Base-by-base conservation (phyloP, 2,329 filamentous ascomycete species). In the Cordyceps sp. region DNA sequence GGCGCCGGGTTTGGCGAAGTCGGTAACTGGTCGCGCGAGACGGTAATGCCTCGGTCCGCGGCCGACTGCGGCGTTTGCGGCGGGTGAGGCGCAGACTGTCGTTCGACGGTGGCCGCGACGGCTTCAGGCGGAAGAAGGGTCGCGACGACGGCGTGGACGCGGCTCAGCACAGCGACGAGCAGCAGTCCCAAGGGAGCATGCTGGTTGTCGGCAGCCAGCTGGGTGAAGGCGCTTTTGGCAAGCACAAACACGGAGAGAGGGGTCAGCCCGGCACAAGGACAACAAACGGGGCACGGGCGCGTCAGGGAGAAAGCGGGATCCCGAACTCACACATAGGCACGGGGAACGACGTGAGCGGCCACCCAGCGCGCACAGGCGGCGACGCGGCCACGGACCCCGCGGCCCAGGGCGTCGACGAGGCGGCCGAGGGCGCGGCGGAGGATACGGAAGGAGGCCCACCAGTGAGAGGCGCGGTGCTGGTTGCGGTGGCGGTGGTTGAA, bases 401-500 rank as follows among this genome's bases (percentile, higher is more conserved):
- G 14, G n/a, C 19, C 8, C 18, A 34, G 33, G 12, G 40, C 48
- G 17, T 50, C 50, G 13, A 42, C 36, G 2, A 93, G 57, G 33
- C 66, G 64, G 8, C 57, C 55, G 8, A 78, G 51, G 35, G 73
- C 65, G 29, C 81, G 78, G 23, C 82, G 73, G 40, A 94, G 65
- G 40, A 78, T 66, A 33, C 67, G 67, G 38, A 94, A 72, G 44
- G 73, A 70, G 13, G 58, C 50, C 73, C 81, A 96, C 88, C 88
- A 98, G 48, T 73, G 71, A 20, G 76, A 69, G 39, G 69, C 64
- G 34, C 75, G 75, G 54, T 96, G 88, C 58, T 96, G 88, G 58
- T 94, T 96, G 48, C 76, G 78, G 61, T 94, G 90, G 45, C 85
- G 82, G 50, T 83, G 75, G 53, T 77, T 71, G 45, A 92, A 70